phyloP scores from a whole-genome alignment of 2,329 filamentous ascomycete species.

The Sporothrix schenckii region DNA sequence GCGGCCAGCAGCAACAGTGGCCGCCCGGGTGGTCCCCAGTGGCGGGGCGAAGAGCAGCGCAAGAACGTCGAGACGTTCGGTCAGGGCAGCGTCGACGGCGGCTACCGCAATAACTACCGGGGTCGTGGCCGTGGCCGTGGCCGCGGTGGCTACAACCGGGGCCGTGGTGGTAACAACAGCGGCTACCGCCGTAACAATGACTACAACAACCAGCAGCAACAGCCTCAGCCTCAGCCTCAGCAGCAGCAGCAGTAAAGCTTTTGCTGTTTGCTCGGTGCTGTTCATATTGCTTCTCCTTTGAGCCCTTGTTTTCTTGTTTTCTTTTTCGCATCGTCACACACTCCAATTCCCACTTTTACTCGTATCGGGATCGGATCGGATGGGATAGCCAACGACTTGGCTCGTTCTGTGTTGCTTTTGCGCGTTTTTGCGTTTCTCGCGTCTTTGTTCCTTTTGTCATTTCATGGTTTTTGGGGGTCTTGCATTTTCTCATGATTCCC shows the following conservation, averaged over 20 bases:
- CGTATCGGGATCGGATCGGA: constrained; percentile 12
- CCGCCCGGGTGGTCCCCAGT: constrained; percentile 78
- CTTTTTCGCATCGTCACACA: not conserved
- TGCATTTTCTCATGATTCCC: not conserved
- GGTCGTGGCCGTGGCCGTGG: constrained; percentile 77
- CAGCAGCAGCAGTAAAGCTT: not conserved
- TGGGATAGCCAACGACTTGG: not conserved
- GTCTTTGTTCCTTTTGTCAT: not conserved
- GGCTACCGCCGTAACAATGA: constrained; percentile 33
- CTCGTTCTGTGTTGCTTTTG: not conserved
- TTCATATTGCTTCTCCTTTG: not conserved
- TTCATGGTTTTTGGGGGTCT: not conserved
- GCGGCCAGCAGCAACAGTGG: constrained; percentile 55
- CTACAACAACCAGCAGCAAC: constrained; percentile 24
- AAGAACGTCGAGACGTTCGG: constrained; percentile 98
- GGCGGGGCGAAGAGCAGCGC: constrained; percentile 88
- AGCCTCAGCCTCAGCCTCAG: constrained; percentile 28
- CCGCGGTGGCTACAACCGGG: constrained; percentile 49
- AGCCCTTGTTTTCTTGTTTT: constrained; percentile 3
- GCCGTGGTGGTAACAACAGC: constrained; percentile 42
- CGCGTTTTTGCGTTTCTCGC: not conserved
- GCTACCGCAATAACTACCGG: constrained; percentile 72
- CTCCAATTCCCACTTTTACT: not conserved
- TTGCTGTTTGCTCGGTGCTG: not conserved
- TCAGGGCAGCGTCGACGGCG: constrained; percentile 88